Percentiles rank a stretch among this genome's conserved stretches.
Evolutionary conservation across 2,329 filamentous ascomycete genomes (phyloP).

Genomic region (Cadophora malorum): DNA sequence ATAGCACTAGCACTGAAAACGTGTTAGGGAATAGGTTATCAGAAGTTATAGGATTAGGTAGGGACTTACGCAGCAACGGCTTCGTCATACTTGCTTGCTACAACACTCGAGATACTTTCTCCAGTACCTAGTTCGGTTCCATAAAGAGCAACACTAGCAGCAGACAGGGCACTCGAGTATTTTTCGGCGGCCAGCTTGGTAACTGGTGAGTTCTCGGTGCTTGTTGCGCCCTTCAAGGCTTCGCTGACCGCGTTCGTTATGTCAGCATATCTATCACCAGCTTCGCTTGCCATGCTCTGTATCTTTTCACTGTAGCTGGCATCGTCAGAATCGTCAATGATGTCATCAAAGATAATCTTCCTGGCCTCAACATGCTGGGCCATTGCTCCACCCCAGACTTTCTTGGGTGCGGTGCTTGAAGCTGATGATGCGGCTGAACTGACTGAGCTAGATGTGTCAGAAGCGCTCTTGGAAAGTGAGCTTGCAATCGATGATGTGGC

Average conservation of each 20-base stretch:
- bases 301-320: constrained; percentile 56
- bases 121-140: constrained; percentile 52
- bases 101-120: constrained; percentile 56
- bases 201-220: constrained; percentile 52
- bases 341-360: constrained; percentile 54
- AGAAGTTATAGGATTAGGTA: constrained; percentile 6
- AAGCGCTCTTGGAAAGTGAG: constrained; percentile 44
- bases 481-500: constrained; percentile 45
- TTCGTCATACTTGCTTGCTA: constrained; percentile 59
- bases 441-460: constrained; percentile 38
- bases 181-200: constrained; percentile 61
- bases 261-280: constrained; percentile 58
- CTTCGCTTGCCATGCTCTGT: constrained; percentile 57
- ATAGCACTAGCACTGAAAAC: constrained; percentile 55
- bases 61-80: constrained; percentile 61
- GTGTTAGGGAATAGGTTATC: constrained; percentile 31
- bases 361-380: constrained; percentile 53
- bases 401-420: constrained; percentile 49
- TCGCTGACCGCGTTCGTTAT: constrained; percentile 62
- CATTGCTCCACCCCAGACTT: constrained; percentile 54
- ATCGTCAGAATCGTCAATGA: constrained; percentile 54
- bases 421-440: constrained; percentile 39
- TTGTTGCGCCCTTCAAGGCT: constrained; percentile 55
- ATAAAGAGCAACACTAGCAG: constrained; percentile 62
- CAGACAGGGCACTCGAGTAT: constrained; percentile 61